phyloP scores from a whole-genome alignment of 371 early-diverging fungal species.

The Nematocida sp. region DNA sequence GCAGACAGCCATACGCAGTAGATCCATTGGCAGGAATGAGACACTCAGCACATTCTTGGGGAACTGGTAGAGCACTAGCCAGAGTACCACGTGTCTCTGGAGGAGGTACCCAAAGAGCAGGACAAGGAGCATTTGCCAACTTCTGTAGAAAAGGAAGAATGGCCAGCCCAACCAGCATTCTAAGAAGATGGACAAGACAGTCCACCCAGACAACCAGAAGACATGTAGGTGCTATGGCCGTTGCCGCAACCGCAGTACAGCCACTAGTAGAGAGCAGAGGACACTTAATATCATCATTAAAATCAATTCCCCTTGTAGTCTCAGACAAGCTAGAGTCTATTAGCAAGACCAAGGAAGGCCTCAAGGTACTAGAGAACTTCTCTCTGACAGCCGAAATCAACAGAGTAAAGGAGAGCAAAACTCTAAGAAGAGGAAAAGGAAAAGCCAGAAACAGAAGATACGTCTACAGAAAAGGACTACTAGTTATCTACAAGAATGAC shows the following conservation, averaged over 20 bases:
- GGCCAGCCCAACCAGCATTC: slow-evolving; percentile 98
- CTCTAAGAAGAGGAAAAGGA: slow-evolving; percentile 92
- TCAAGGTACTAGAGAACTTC: slow-evolving; percentile 78
- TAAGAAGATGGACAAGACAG: slow-evolving; percentile 99
- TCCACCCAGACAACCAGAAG: slow-evolving; percentile 92
- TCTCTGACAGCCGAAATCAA: slow-evolving; percentile 87
- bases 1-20: slow-evolving; percentile 95
- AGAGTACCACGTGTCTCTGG: slow-evolving; percentile 98
- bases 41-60: slow-evolving; percentile 98
- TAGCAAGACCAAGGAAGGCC: slow-evolving; percentile 88
- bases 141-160: slow-evolving; percentile 99
- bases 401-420: slow-evolving; percentile 88
- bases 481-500: slow-evolving; percentile 85
- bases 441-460: slow-evolving; percentile 97
- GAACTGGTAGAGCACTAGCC: slow-evolving; percentile 94
- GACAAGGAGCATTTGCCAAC: slow-evolving; percentile 99
- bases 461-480: slow-evolving; percentile 90
- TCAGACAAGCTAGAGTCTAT: slow-evolving; percentile 71
- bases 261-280: slow-evolving; percentile 93
- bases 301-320: slow-evolving; percentile 90
- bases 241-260: slow-evolving; percentile 92
- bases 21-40: slow-evolving; percentile 94
- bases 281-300: slow-evolving; percentile 84
- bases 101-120: slow-evolving; percentile 95
- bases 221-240: slow-evolving; percentile 89